Evolutionary conservation across 2,329 filamentous ascomycete species (phyloP), one percentile per base, ranked within the genome.

Genomic region (Ophiostoma angusticollis): DNA sequence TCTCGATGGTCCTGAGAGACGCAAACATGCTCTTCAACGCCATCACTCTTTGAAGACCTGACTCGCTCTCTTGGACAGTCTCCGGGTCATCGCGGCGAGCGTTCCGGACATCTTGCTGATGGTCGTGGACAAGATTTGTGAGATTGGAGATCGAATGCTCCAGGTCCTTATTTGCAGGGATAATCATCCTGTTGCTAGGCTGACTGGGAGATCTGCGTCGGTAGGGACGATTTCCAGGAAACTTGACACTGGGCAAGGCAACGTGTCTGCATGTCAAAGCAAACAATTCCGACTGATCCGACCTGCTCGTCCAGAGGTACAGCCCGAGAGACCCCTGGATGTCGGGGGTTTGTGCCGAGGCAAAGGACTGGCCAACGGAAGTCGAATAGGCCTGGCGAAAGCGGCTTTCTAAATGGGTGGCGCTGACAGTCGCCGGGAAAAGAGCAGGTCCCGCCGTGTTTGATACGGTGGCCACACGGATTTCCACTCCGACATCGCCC

Each of bases 201-300:
- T n/a, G n/a, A n/a, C n/a, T n/a, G n/a, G n/a, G n/a, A n/a, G n/a
- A n/a, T n/a, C n/a, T n/a, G n/a, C n/a, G n/a, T n/a, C 19, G 18
- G 27, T 30, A 37, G 11, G 25, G 18, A 9, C 18, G 35, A 19
- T 37, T 37, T 3, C 35, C 35, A 2, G 27, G 35, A 37, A 30
- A 37, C 1, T 7, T 1, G 3, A 13, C 17, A 3, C 23, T 18
- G 14, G 35, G 27, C 27, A 37, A 13, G n/a, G 35, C 27, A 24
- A 37, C 35, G 23, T 37, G 35, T 17, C 35, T 17, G 35, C 35
- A 37, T 29, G 35, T 37, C 5, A 37, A 27, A n/a, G 25, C 35
- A 22, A 22, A 37, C n/a, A 37, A 27, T 3, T 30, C 27, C 13
- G 27, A 16, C 17, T 23, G 21, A 3, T 19, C 35, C 21, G 18